Percentiles rank a stretch among this genome's conserved stretches.
Conservation (phyloP, 2,329 filamentous ascomycete genomes). For the Claviceps lovelessii region DNA sequence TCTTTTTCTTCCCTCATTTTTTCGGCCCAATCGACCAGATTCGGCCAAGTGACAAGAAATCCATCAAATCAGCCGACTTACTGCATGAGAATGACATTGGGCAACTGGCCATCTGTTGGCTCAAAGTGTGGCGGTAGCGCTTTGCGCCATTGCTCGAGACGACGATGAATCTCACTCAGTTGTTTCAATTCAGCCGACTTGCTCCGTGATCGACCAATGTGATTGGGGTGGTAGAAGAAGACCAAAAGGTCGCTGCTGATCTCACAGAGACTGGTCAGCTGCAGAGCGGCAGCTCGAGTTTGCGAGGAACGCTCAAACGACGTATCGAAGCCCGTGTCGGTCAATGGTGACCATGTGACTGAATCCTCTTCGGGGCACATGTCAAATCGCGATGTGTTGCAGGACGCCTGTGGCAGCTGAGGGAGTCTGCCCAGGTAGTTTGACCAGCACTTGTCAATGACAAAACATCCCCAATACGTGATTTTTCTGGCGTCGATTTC, state of each 20-base stretch:
- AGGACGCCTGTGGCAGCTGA: slow-evolving; percentile 64
- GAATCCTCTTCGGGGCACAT: slow-evolving; percentile 83
- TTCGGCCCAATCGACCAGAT: too few relatives aligned
- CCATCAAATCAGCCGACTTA: slow-evolving; percentile 35
- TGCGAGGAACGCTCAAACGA: slow-evolving; percentile 65
- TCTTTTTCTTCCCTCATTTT: too few relatives aligned
- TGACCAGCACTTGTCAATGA: slow-evolving; percentile 99
- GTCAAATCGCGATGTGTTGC: slow-evolving; percentile 77
- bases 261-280: slow-evolving; percentile 73
- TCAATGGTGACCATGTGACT: slow-evolving; percentile 76
- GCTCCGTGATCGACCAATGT: slow-evolving; percentile 47
- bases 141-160: slow-evolving; percentile 79
- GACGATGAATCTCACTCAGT: slow-evolving; percentile 77
- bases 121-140: slow-evolving; percentile 76
- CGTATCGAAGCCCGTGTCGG: slow-evolving; percentile 64
- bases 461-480: slow-evolving; percentile 94
- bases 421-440: slow-evolving; percentile 89
- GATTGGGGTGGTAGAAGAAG: slow-evolving; percentile 78
- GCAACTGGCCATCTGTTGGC: slow-evolving; percentile 74
- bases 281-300: slow-evolving; percentile 66
- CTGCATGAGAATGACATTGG: slow-evolving; percentile 70
- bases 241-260: slow-evolving; percentile 83
- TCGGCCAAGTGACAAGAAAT: background rate
- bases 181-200: slow-evolving; percentile 83
- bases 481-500: slow-evolving; percentile 81